Evolutionary conservation across 495 filamentous ascomycete species (phyloP).

Genomic region (Immersiella caudata): DNA sequence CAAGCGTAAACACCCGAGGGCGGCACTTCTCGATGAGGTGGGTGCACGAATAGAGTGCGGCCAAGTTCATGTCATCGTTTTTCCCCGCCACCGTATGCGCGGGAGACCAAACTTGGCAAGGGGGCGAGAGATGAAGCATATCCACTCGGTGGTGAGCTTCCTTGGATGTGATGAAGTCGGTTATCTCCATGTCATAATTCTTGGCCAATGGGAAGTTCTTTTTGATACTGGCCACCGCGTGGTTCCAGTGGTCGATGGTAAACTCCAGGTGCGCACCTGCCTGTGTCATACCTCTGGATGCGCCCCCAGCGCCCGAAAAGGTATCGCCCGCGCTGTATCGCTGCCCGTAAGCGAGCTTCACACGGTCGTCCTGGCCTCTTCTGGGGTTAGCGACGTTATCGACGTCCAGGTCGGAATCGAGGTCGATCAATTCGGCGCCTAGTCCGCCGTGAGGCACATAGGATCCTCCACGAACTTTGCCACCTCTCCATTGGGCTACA

Average conservation of each 20-base stretch:
- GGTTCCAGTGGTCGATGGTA: conserved; percentile 62
- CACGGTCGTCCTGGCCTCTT: background rate
- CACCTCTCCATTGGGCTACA: conserved; percentile 44
- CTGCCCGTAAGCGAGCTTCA: conserved; percentile 30
- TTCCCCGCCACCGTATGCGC: conserved; percentile 68
- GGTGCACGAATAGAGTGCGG: conserved; percentile 65
- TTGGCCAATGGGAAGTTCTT: conserved; percentile 59
- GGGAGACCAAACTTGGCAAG: conserved; percentile 81
- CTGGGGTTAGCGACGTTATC: background rate
- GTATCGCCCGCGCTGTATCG: conserved; percentile 69
- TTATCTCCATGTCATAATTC: conserved; percentile 48
- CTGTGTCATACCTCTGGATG: conserved; percentile 65
- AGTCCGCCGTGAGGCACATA: conserved; percentile 11
- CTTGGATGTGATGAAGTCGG: conserved; percentile 47
- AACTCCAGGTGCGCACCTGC: conserved; percentile 64
- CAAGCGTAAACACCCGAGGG: conserved; percentile 77
- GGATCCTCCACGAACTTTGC: conserved; percentile 42
- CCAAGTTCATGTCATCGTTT: conserved; percentile 74
- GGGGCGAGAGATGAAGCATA: conserved; percentile 78
- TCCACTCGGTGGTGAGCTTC: conserved; percentile 56
- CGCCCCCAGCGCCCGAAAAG: conserved; percentile 79
- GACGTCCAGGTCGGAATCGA: background rate
- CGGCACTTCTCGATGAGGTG: conserved; percentile 60
- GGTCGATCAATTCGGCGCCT: background rate
- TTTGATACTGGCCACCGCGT: conserved; percentile 60